phyloP scores from a whole-genome alignment of 306 rosid genomes.

The Cucumis melo region DNA sequence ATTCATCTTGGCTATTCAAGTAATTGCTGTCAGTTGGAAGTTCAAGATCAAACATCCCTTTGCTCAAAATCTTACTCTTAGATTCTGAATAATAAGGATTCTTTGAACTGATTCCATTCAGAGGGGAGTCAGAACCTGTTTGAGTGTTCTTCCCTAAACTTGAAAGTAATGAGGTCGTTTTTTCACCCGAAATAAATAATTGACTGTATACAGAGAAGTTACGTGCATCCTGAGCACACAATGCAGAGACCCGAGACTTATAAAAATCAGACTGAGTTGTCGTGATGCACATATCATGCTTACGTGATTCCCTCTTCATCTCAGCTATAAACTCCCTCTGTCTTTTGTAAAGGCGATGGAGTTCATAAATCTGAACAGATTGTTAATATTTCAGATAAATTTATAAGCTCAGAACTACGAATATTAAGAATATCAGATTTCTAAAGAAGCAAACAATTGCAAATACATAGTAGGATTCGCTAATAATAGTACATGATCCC shows the following conservation, averaged over 20 bases:
- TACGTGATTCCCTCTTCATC: conserved; percentile 28
- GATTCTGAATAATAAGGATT: conserved; percentile 14
- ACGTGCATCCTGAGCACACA: conserved; percentile 16
- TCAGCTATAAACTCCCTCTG: conserved; percentile 66
- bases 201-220: conserved; percentile 17
- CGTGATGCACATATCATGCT: conserved; percentile 19
- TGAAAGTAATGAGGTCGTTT: conserved; percentile 18
- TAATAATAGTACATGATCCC: not conserved
- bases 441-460: not conserved
- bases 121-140: conserved; percentile 14
- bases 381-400: not conserved
- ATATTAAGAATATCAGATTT: not conserved
- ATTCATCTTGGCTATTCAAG: conserved; percentile 36
- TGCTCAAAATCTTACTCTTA: conserved; percentile 39
- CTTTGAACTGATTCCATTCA: conserved; percentile 8
- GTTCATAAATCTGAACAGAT: conserved; percentile 55
- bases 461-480: not conserved
- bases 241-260: conserved; percentile 17
- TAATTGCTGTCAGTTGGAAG: conserved; percentile 55
- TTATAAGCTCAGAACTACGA: not conserved
- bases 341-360: conserved; percentile 64
- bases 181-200: conserved; percentile 19
- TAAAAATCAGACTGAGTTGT: conserved; percentile 26
- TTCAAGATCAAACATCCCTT: conserved; percentile 59
- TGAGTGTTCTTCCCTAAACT: conserved; percentile 24